Evolutionary conservation across 345 rosid genomes (phyloP), one percentile per base, ranked within the genome.

Genomic region (Acer campestre): DNA sequence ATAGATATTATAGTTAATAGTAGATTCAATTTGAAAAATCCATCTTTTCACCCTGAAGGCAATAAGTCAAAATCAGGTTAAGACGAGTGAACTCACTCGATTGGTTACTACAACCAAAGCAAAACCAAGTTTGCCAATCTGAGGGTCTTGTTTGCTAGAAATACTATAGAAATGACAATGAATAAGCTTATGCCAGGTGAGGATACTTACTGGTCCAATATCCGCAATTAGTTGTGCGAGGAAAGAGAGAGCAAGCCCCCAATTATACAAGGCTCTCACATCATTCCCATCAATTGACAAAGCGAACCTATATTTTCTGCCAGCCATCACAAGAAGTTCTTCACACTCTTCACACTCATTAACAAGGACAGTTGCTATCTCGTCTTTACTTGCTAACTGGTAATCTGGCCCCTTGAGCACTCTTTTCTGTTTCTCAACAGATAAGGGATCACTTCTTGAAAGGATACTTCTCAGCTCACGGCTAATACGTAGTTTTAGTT

Each of bases 161-260:
- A 63, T 2, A 35, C 20, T 71, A 68, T 51, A 61, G 23, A n/a
- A 42, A 55, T 44, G 74, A 68, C 16, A 17, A 35, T 40, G 17
- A 73, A 82, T 10, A 70, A 69, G 27, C 23, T 22, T 10, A 40
- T 25, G 42, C 11, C 58, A 13, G 56, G 71, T 9, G 63, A 0
- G 61, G 71, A 73, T 67, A 55, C 90, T 83, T 87, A 89, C 95
- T 18, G 93, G 96, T 82, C 96, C 93, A 76, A 91, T 88, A 75
- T 91, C 93, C n/a, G 91, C 84, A 68, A 91, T 85, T 70, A 91
- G 82, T 79, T 91, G 93, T 6, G 93, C 93, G 46, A 92, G 93
- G 81, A 86, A 90, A 75, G 90, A 88, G 25, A 91, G 85, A 65
- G 93, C 96, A 80, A 91, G 92, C 49, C 93, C 96, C 92, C 96